Base-by-base conservation (phyloP, 768 basidiomycete genomes). In the Suillus occidentalis region DNA sequence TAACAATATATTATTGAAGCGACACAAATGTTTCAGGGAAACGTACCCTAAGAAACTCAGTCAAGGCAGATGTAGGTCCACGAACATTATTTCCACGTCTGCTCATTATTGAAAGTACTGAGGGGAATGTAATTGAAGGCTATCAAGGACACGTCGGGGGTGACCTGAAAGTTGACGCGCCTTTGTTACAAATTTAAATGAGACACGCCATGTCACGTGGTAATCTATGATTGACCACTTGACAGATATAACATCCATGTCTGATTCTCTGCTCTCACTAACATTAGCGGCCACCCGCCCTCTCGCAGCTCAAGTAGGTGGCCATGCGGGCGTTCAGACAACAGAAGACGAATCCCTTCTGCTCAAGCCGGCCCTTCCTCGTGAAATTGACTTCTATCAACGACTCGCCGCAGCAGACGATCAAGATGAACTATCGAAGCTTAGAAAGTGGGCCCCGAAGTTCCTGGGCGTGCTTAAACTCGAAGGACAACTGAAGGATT, bases 51-150 rank as follows among this genome's bases (percentile, higher is more conserved):
- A 95, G 78, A 68, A 90, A 95, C 67, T 92, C 91, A 42, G 93
- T 94, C 14, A 95, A 77, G 0, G 93, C 93, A 25, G 91, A 94
- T 0, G 90, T 87, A 3, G 94, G 93, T 0, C 94, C 93, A 14
- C 89, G 85, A 50, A 94, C 87, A 65, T 90, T 90, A 73, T 86
- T 85, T 1, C 63, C 42, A 53, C 74, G 68, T 63, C 74, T 67
- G 61, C 76, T 76, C 75, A 77, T 75, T 7, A 36, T 31, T 31
- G 39, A 12, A 28, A 28, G 18, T 3, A 42, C 39, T 42, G 22
- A 28, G 37, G 18, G 40, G 16, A 40, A 58, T n/a, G 22, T 10
- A 9, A 40, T 18, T 58, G 16, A 58, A 28, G 57, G 9, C 6
- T 25, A 16, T 40, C 22, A 14, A 22, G 14, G n/a, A 42, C 6